These are phyloP conservation scores for Ceratocystis smalleyi DNA, from an alignment of 2,329 filamentous ascomycete species.

Conservation along the genomic window DNA sequence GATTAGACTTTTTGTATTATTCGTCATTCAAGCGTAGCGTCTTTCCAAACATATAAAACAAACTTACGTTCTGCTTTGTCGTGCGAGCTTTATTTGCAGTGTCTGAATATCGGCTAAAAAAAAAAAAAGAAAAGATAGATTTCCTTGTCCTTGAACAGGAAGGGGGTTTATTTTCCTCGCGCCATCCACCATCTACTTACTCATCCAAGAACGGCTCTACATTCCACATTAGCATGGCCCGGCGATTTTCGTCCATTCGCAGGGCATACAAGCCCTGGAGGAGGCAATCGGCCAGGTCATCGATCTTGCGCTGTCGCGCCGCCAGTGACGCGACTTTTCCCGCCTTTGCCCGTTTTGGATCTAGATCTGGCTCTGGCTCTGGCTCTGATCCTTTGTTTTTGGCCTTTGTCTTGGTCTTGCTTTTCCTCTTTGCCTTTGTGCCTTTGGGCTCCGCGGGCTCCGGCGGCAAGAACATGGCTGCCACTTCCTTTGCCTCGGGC, in stretches of 20 bases:
- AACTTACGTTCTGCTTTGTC: background rate
- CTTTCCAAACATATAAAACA: background rate
- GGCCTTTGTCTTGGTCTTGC: background rate
- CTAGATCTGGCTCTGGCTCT: too few species aligned
- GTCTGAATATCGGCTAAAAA: background rate
- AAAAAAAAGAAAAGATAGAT: too few species aligned
- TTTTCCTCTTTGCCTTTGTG: background rate
- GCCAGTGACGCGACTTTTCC: background rate
- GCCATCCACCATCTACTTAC: background rate
- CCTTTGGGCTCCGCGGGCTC: background rate
- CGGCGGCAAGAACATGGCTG: background rate
- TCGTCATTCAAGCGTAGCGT: background rate
- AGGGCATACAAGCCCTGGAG: slow-evolving; percentile 10
- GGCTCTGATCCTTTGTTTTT: background rate
- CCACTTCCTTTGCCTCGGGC: slow-evolving; percentile 1
- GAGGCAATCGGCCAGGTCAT: slow-evolving; percentile 12
- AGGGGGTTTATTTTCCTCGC: background rate
- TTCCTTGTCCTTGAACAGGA: background rate
- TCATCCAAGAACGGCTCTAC: slow-evolving; percentile 4
- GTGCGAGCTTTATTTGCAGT: background rate
- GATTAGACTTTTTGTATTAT: background rate
- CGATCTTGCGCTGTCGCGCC: slow-evolving; percentile 4
- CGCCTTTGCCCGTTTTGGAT: background rate
- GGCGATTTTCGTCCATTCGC: slow-evolving; percentile 10
- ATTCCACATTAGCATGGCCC: background rate